Evolutionary conservation across 225 moss, liverwort and hornwort genomes (phyloP).

Genomic region (Physcomitrium patens): DNA sequence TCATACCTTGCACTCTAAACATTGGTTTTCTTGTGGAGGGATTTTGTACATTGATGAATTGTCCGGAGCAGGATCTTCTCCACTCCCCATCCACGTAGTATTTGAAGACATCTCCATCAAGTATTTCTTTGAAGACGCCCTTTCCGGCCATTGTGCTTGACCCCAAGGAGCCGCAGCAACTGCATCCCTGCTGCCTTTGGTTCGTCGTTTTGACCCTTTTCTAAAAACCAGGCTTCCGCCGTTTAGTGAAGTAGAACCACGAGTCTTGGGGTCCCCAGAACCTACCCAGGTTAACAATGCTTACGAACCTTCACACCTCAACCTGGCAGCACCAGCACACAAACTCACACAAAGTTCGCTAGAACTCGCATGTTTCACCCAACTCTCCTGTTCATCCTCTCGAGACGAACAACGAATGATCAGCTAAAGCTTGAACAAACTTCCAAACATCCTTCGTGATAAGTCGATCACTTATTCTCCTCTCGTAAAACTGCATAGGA

Average conservation of each 20-base stretch:
- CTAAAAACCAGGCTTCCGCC: slow-evolving; percentile 49
- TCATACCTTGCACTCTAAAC: slow-evolving; percentile 89
- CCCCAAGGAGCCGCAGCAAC: slow-evolving; percentile 55
- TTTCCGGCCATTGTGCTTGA: slow-evolving; percentile 80
- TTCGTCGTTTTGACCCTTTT: slow-evolving; percentile 55
- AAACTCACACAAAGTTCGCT: neutral
- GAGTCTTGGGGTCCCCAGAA: neutral
- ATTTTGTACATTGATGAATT: slow-evolving; percentile 61
- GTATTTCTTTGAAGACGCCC: slow-evolving; percentile 88
- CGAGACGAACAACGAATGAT: too few relatives aligned
- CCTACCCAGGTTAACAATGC: neutral
- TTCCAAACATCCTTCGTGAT: neutral
- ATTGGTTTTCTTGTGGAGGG: slow-evolving; percentile 86
- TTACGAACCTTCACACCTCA: neutral
- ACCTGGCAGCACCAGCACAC: neutral
- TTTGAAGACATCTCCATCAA: slow-evolving; percentile 92
- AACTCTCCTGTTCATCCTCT: slow-evolving; percentile 22
- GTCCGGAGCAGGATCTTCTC: slow-evolving; percentile 77
- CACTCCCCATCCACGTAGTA: slow-evolving; percentile 94
- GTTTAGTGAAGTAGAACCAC: slow-evolving; percentile 17
- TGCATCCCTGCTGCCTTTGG: slow-evolving; percentile 58
- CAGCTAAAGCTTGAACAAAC: neutral
- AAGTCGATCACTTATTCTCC: neutral
- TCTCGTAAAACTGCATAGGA: too few relatives aligned
- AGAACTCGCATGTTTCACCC: neutral